Percentiles rank a stretch among this genome's conserved stretches.
phyloP scores from a whole-genome alignment of 139 green algal species.

The Diplosphaera chodatii region DNA sequence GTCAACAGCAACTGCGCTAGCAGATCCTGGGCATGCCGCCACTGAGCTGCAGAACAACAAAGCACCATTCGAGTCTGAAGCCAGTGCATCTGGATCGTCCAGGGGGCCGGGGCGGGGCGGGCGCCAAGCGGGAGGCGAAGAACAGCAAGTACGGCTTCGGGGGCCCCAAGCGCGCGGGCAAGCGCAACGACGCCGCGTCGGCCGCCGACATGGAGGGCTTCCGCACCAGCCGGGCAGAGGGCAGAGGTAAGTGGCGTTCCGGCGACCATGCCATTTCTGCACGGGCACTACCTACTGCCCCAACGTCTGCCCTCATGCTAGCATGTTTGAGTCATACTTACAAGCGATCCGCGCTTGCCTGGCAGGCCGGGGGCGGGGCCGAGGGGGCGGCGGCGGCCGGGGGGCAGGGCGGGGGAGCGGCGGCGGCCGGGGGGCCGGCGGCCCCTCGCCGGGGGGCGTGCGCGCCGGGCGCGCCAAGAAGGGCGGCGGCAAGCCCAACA shows the following conservation, averaged over 20 bases:
- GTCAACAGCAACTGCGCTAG: conserved; percentile 19
- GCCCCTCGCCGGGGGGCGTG: conserved; percentile 19
- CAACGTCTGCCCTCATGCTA: not conserved
- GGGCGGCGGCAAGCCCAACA: conserved; percentile 20
- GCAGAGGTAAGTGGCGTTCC: conserved; percentile 5
- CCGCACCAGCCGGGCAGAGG: conserved; percentile 25
- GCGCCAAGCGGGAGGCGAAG: conserved; percentile 47
- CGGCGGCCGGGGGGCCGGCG: not conserved
- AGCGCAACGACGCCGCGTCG: conserved; percentile 86
- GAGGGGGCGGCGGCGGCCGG: not conserved
- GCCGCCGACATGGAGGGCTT: conserved; percentile 73
- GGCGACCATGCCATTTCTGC: not conserved
- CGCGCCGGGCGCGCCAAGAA: conserved; percentile 10
- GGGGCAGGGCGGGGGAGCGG: not conserved
- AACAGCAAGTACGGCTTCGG: conserved; percentile 83
- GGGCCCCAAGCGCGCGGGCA: conserved; percentile 70
- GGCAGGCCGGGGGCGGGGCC: not conserved
- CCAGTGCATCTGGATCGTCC: not conserved
- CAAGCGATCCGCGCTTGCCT: not conserved
- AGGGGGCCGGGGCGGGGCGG: conserved; percentile 7
- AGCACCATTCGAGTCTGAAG: conserved; percentile 2
- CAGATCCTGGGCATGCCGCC: too few relatives aligned
- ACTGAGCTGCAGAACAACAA: too few relatives aligned
- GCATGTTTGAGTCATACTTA: not conserved
- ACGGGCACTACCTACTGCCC: not conserved